A percentile compares a stretch with the other conserved stretches of the same genome.
Conservation (phyloP, 441 rosid genomes). For the Eutrema salsugineum region DNA sequence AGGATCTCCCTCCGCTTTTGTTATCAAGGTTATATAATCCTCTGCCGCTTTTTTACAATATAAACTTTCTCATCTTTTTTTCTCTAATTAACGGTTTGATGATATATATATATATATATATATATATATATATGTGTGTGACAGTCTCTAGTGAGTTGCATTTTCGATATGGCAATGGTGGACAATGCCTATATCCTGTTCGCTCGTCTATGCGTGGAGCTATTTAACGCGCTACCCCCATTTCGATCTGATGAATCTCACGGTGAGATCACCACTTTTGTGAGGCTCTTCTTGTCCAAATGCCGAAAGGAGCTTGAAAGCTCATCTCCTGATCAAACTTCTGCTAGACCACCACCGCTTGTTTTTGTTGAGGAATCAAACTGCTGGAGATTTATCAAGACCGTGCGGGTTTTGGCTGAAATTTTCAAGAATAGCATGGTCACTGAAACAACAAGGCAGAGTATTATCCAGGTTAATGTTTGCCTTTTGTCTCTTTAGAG, state of each 20-base stretch:
- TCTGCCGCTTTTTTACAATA: neutral
- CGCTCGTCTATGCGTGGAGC: slow-evolving; percentile 14
- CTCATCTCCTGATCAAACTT: neutral
- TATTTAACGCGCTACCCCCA: slow-evolving; percentile 5
- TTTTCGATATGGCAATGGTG: slow-evolving; percentile 26
- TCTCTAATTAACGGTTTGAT: neutral
- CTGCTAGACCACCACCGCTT: neutral
- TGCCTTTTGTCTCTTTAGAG: neutral
- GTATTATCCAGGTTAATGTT: slow-evolving; percentile 3
- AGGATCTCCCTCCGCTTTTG: slow-evolving; percentile 1
- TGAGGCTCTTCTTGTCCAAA: neutral
- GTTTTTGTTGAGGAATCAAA: slow-evolving; percentile 2
- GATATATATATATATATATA: too few relatives aligned
- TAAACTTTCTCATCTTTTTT: too few relatives aligned
- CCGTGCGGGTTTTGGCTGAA: slow-evolving; percentile 7
- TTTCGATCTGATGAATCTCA: slow-evolving; percentile 6
- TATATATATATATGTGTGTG: too few relatives aligned
- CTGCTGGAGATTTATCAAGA: slow-evolving; percentile 7
- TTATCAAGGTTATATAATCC: slow-evolving; percentile 20
- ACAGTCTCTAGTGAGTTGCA: slow-evolving; percentile 11
- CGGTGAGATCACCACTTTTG: slow-evolving; percentile 1
- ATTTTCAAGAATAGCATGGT: neutral
- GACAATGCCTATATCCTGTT: slow-evolving; percentile 7
- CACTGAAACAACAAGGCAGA: neutral
- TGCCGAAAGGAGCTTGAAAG: slow-evolving; percentile 11